Base-by-base conservation (phyloP, 352 stramenopile genomes). In the Globisporangium radiosum region DNA sequence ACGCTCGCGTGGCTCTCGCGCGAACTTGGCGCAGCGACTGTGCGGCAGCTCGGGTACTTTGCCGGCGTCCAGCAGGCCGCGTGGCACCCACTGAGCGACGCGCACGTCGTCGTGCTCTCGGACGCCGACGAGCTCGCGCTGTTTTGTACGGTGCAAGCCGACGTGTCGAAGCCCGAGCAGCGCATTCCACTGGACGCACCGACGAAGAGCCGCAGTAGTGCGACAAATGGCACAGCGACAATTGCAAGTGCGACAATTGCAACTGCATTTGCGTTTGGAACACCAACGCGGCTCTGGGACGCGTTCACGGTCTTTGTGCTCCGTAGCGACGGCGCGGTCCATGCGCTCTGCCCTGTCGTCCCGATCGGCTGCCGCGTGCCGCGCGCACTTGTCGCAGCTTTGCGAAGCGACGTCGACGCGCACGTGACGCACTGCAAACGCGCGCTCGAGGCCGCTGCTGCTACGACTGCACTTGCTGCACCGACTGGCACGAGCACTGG, bases 71-170 rank as follows among this genome's bases (percentile, higher is more conserved):
- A 67, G 36, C 75, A 91, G 47, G 79, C 68, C 1, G 66, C 72
- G 37, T 93, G 84, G 84, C 81, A 93, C 48, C 76, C 81, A 19
- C 72, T 90, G 9, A 90, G 81, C 57, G 76, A 89, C 66, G 63
- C 56, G 38, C 84, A 93, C 54, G 17, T 92, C n/a, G 76, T 85
- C 19, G 75, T 88, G 55, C 70, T 93, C 37, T 88, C 78, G 33
- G 81, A 90, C 56, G 77, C 73, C 0, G 84, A 93, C 47, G 84
- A 93, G 63, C 56, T 93, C n/a, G 65, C 70, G 25, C 57, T 93
- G 15, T 90, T 89, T 51, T 85, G 88, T 65, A 72, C 81, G 19
- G 60, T 68, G 13, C 25, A 33, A 33, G 71, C 84, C 39, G 81
- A 90, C 57, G 76, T 84, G 43, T 73, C 76, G 25, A 86, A 82